Percentiles rank a stretch among this genome's conserved stretches.
phyloP scores from a whole-genome alignment of 257 asterid genomes.

The Petrea volubilis region DNA sequence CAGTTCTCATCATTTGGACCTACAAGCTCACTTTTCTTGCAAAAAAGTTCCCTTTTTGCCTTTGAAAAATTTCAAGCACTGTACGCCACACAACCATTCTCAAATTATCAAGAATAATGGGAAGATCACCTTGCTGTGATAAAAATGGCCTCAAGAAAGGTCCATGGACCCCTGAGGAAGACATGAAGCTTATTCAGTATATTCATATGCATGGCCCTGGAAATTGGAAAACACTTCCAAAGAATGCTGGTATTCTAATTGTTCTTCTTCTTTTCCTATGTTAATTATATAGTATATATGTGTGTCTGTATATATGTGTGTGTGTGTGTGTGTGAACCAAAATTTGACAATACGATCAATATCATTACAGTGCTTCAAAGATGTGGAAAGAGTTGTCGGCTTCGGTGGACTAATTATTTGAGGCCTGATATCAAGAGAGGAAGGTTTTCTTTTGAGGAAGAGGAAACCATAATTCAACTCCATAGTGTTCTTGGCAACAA shows the following conservation, averaged over 20 bases:
- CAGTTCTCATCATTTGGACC: background rate
- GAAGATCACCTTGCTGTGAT: conserved; percentile 26
- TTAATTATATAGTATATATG: too few relatives aligned
- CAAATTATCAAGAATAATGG: conserved; percentile 8
- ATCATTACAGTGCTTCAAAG: conserved; percentile 60
- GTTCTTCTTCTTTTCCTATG: too few relatives aligned
- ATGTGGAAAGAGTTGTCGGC: conserved; percentile 72
- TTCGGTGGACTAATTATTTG: too few relatives aligned
- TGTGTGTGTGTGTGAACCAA: too few relatives aligned
- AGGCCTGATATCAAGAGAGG: conserved; percentile 72
- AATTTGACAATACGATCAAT: too few relatives aligned
- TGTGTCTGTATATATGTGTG: too few relatives aligned
- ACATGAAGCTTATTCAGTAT: conserved; percentile 23
- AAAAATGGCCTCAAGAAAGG: conserved; percentile 27
- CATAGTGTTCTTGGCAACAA: conserved; percentile 37
- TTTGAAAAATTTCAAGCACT: too few relatives aligned
- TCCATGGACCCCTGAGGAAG: conserved; percentile 35
- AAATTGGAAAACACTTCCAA: conserved; percentile 35
- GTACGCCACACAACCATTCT: too few relatives aligned
- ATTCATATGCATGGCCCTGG: conserved; percentile 26
- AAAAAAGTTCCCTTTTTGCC: too few relatives aligned
- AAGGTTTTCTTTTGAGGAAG: conserved; percentile 33
- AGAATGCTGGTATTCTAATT: conserved; percentile 35
- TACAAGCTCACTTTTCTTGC: background rate
- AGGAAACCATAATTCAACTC: conserved; percentile 29